Evolutionary conservation across 768 basidiomycete species (phyloP).

Genomic region (Sarcodon aspratus): DNA sequence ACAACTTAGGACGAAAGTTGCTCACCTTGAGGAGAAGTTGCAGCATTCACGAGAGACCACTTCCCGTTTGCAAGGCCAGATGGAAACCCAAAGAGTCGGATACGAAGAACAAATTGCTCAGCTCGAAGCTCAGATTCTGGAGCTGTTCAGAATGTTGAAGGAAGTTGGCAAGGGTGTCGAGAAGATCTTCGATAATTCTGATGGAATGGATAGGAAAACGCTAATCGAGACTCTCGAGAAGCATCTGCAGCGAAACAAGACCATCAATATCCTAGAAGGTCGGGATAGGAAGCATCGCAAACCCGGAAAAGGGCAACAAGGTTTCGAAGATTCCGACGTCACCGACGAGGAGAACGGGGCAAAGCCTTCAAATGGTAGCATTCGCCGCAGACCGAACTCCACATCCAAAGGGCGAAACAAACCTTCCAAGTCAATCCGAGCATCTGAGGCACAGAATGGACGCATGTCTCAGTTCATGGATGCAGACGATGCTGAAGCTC

Average conservation of each 20-base stretch:
- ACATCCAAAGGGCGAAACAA: constrained; percentile 22
- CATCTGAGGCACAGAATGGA: constrained; percentile 29
- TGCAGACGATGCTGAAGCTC: constrained; percentile 73
- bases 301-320: constrained; percentile 15
- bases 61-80: constrained; percentile 60
- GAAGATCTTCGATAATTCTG: constrained; percentile 47
- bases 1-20: constrained; percentile 59
- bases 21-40: constrained; percentile 67
- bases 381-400: constrained; percentile 24
- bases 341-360: constrained; percentile 40
- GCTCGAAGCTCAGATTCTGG: constrained; percentile 86
- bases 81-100: constrained; percentile 63
- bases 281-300: constrained; percentile 22
- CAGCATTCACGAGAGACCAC: constrained; percentile 70
- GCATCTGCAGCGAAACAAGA: constrained; percentile 74
- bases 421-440: constrained; percentile 20
- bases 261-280: constrained; percentile 81
- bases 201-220: constrained; percentile 65
- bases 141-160: constrained; percentile 88
- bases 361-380: constrained; percentile 45
- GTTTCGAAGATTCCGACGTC: constrained; percentile 22
- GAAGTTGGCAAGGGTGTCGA: constrained; percentile 74
- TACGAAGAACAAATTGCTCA: constrained; percentile 85
- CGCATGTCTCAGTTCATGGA: constrained; percentile 82
- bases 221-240: constrained; percentile 74